phyloP scores from a whole-genome alignment of 208 protist genomes.

The Kentomonas sorsogonicus region DNA sequence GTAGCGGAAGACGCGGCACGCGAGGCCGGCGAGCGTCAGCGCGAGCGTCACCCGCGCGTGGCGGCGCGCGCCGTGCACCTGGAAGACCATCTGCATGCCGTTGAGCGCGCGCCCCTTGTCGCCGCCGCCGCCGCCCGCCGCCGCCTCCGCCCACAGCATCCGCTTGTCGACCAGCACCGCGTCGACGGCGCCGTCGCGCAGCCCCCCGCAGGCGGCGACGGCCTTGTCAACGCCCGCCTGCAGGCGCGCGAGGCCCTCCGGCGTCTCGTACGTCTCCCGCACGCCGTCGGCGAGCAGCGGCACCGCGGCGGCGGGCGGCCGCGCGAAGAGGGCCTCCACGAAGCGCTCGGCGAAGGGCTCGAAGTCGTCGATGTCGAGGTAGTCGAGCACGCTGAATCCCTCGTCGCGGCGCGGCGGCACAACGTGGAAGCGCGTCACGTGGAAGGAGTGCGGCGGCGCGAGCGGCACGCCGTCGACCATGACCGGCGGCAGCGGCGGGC shows the following conservation, averaged over 20 bases:
- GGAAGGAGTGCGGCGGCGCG: constrained; percentile 32
- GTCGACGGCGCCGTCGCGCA: constrained; percentile 22
- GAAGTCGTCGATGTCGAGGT: constrained; percentile 63
- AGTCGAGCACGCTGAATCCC: constrained; percentile 65
- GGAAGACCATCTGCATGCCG: constrained; percentile 61
- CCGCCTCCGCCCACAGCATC: constrained; percentile 12
- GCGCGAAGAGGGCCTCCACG: constrained; percentile 55
- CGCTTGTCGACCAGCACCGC: constrained; percentile 21
- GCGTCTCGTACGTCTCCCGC: constrained; percentile 41
- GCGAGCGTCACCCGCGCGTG: constrained; percentile 57
- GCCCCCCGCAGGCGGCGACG: constrained; percentile 29
- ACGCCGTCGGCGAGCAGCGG: constrained; percentile 61
- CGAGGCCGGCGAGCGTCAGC: constrained; percentile 51
- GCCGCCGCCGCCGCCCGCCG: constrained; percentile 9
- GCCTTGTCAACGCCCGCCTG: constrained; percentile 38
- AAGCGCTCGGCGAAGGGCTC: constrained; percentile 60
- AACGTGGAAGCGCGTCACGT: constrained; percentile 73
- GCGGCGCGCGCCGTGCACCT: constrained; percentile 36
- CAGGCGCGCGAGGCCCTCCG: constrained; percentile 24
- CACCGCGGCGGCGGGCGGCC: constrained; percentile 37
- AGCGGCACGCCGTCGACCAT: constrained; percentile 22
- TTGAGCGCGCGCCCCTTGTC: constrained; percentile 12
- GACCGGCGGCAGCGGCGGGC: constrained; percentile 10
- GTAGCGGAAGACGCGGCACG: constrained; percentile 52
- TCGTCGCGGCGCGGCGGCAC: constrained; percentile 27